Evolutionary conservation across 176 grass and related monocot genomes (phyloP), one percentile per base, ranked within the genome.

Genomic region (Poa pratensis): DNA sequence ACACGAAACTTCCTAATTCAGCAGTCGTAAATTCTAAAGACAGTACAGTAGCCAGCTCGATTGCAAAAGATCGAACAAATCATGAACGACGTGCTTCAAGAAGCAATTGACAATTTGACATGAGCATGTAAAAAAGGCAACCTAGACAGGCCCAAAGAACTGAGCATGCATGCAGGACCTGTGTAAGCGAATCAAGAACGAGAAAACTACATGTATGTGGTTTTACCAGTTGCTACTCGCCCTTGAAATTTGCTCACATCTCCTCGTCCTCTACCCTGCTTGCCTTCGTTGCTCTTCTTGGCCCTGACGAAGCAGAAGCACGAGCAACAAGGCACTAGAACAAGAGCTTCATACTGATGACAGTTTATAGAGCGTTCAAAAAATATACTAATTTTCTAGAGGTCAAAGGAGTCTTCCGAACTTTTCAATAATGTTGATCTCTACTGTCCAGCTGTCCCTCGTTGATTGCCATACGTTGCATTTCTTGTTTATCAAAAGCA

Each of bases 281-380:
- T 82, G 48, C 15, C 67, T 27, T 85, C 76, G 69, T 54, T 54
- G 71, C 78, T 91, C 71, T 63, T 91, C 77, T 71, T 85, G 77
- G 78, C 32, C 89, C 55, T 94, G 50, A 89, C 24, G 81, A 94
- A 89, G 92, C 92, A 94, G 92, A 94, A 91, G 86, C 89, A 94
- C n/a, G 86, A 89, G 83, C 92, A 94, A 77, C 92, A 94, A 84
- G 92, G 73, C 63, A 87, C 50, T 82, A 89, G 81, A 94, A 91
- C 86, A 94, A 75, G 77, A 89, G 75, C 80, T 91, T 94, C 92
- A 94, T 94, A 16, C 49, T 11, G 69, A 46, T 7, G 42, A 26
- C 43, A 37, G 5, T 37, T 37, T 5, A 5, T 37, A 37, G 35
- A 30, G 4, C 35, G 3, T 37, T 37, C 3, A 37, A 37, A 37